Evolutionary conservation across 1,139 yeast genomes (phyloP).

Genomic region (Candida gigantensis): DNA sequence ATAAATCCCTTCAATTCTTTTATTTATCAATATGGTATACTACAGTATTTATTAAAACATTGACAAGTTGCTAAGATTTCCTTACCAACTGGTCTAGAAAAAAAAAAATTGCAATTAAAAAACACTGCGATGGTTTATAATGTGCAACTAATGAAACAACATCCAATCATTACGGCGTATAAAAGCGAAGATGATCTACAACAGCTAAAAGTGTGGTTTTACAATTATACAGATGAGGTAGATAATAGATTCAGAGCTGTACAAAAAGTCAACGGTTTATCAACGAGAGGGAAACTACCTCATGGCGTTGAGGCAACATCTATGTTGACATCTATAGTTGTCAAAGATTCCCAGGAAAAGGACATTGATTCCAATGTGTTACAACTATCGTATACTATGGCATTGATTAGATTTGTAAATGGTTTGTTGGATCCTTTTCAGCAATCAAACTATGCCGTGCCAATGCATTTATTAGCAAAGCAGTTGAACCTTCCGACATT

Average conservation of each 20-base stretch:
- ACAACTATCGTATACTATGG: slow-evolving; percentile 69
- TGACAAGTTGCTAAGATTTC: too few species aligned
- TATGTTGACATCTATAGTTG: slow-evolving; percentile 53
- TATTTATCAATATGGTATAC: too few species aligned
- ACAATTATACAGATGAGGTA: slow-evolving; percentile 28
- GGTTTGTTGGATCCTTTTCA: slow-evolving; percentile 89
- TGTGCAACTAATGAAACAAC: slow-evolving; percentile 12
- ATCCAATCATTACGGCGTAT: slow-evolving; percentile 61
- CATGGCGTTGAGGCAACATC: slow-evolving; percentile 60
- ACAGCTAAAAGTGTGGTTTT: slow-evolving; percentile 62
- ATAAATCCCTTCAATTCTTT: too few species aligned
- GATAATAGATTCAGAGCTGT: slow-evolving; percentile 38
- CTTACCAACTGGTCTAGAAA: too few species aligned
- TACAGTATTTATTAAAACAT: too few species aligned
- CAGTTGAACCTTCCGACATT: slow-evolving; percentile 69
- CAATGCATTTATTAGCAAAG: slow-evolving; percentile 74
- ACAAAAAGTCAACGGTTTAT: slow-evolving; percentile 45
- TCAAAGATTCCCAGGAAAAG: slow-evolving; percentile 27
- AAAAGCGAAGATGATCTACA: slow-evolving; percentile 49
- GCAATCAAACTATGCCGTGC: slow-evolving; percentile 74
- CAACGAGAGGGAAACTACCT: slow-evolving; percentile 44
- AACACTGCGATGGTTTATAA: slow-evolving; percentile 1
- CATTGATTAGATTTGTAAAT: slow-evolving; percentile 83
- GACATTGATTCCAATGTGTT: slow-evolving; percentile 27
- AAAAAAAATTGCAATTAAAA: not conserved